phyloP scores from a whole-genome alignment of 2,329 filamentous ascomycete genomes.

The Cordyceps pruinosa region DNA sequence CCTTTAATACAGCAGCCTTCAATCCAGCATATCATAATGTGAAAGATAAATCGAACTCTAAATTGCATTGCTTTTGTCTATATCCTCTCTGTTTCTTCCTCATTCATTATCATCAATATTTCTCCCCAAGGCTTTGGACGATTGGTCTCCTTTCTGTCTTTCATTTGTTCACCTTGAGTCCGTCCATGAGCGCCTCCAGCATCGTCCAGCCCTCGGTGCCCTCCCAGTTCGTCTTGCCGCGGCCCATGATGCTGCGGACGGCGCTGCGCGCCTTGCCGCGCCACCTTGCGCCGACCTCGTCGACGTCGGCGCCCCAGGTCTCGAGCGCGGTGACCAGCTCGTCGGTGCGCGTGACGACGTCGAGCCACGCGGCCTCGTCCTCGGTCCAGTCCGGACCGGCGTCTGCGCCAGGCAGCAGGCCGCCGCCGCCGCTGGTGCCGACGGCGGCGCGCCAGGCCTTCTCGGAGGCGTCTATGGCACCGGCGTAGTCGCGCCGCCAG shows the following conservation, averaged over 20 bases:
- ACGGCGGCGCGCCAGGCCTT: conserved; percentile 77
- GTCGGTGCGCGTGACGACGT: conserved; percentile 70
- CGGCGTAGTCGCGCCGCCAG: conserved; percentile 63
- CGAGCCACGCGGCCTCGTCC: conserved; percentile 59
- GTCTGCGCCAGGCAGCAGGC: conserved; percentile 28
- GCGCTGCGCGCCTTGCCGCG: conserved; percentile 82
- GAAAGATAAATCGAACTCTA: no score
- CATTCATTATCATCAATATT: not conserved
- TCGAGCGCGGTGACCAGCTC: conserved; percentile 78
- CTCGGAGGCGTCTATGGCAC: conserved; percentile 77
- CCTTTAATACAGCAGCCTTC: no score
- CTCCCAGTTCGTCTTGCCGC: conserved; percentile 78
- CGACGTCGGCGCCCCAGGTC: conserved; percentile 61
- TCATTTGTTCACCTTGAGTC: conserved; percentile 35
- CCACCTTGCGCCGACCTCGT: conserved; percentile 72
- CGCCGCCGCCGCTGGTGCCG: conserved; percentile 40
- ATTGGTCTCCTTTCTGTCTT: not conserved
- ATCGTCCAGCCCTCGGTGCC: conserved; percentile 60
- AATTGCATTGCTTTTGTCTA: conserved; percentile 3
- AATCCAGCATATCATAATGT: no score
- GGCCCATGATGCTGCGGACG: conserved; percentile 73
- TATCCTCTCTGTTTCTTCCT: not conserved
- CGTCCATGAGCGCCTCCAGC: conserved; percentile 51
- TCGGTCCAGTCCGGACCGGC: conserved; percentile 32
- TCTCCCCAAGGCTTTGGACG: no score